These are phyloP conservation scores for Wickerhamomyces silvicola DNA, from an alignment of 805 yeast species.

Conservation along the genomic window DNA sequence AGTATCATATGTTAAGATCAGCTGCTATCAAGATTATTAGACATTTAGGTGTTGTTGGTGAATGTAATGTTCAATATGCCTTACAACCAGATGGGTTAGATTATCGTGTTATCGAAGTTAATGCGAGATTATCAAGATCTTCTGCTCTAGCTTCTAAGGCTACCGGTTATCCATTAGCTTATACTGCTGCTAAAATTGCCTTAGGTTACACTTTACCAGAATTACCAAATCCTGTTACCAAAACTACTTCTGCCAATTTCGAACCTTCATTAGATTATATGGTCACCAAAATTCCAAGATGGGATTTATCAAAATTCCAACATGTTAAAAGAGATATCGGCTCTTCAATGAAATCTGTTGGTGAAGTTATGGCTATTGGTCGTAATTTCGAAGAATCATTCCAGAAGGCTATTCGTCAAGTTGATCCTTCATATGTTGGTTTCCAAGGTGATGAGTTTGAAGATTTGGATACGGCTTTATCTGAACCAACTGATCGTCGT, in stretches of 20 bases:
- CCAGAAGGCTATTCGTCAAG: constrained; percentile 96
- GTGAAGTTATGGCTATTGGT: constrained; percentile 99
- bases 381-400: constrained; percentile 95
- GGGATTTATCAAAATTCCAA: constrained; percentile 95
- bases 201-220: constrained; percentile 92
- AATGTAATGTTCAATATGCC: constrained; percentile 97
- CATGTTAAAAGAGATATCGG: constrained; percentile 93
- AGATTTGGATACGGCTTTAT: constrained; percentile 66
- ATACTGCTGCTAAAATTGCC: constrained; percentile 97
- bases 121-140: constrained; percentile 94
- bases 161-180: constrained; percentile 97
- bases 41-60: constrained; percentile 98
- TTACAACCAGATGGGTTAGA: constrained; percentile 93
- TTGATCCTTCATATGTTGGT: constrained; percentile 85
- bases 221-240: constrained; percentile 92
- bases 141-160: constrained; percentile 98
- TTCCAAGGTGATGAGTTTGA: constrained; percentile 85
- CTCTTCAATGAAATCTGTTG: constrained; percentile 96
- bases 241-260: constrained; percentile 91
- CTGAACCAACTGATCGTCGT: constrained; percentile 91
- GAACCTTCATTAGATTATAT: constrained; percentile 96
- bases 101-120: constrained; percentile 94
- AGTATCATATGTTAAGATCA: constrained; percentile 94
- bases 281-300: constrained; percentile 96
- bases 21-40: constrained; percentile 97